phyloP scores from a whole-genome alignment of 345 rosid species.

The Tarenaya hassleriana region DNA sequence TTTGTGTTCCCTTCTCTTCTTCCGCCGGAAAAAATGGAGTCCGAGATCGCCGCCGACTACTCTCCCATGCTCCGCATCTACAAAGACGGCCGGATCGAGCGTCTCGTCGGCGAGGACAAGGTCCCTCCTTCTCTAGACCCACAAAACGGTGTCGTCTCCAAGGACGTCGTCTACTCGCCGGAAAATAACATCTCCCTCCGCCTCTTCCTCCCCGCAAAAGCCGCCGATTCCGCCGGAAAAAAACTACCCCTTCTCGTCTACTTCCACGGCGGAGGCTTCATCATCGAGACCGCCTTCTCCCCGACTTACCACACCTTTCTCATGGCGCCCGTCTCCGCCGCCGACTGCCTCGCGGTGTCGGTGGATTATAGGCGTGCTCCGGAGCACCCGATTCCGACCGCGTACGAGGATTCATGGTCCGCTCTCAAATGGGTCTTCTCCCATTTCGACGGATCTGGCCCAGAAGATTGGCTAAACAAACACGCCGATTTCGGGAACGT shows the following conservation, averaged over 20 bases:
- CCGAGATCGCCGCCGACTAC: conserved; percentile 31
- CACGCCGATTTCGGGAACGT: conserved; percentile 36
- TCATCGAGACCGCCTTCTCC: conserved; percentile 32
- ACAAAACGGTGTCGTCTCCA: conserved; percentile 29
- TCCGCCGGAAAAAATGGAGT: conserved; percentile 10
- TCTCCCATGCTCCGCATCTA: conserved; percentile 29
- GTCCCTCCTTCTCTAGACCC: conserved; percentile 32
- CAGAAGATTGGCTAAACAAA: conserved; percentile 41
- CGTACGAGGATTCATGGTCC: conserved; percentile 48
- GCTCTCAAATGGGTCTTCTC: conserved; percentile 43
- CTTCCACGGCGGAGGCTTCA: conserved; percentile 50
- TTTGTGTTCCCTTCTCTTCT: too few species aligned
- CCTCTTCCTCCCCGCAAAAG: conserved; percentile 28
- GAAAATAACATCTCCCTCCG: conserved; percentile 26
- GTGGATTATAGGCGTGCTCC: conserved; percentile 60
- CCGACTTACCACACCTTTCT: conserved; percentile 30
- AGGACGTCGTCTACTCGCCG: conserved; percentile 30
- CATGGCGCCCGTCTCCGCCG: conserved; percentile 24
- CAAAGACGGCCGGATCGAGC: conserved; percentile 53
- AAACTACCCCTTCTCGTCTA: conserved; percentile 46
- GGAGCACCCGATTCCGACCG: conserved; percentile 48
- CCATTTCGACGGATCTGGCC: conserved; percentile 35
- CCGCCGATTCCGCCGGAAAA: conserved; percentile 1
- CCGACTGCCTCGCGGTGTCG: conserved; percentile 37
- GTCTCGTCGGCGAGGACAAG: conserved; percentile 27